Conservation (phyloP, 2,329 filamentous ascomycete species). For the Cladobotryum mycophilum region DNA sequence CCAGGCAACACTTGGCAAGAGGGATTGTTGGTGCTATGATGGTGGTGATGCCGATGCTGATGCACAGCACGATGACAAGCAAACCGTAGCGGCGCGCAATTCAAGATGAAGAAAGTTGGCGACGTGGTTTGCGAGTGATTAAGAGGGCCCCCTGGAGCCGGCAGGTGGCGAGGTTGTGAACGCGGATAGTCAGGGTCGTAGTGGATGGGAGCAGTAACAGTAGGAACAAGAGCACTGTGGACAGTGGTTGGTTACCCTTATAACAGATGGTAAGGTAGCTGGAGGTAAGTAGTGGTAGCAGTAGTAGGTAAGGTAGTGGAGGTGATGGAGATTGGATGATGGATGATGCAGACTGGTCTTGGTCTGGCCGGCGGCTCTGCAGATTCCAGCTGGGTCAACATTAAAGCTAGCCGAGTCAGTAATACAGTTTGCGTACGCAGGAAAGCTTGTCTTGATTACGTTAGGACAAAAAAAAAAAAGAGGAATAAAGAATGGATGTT, state of each 20-base stretch:
- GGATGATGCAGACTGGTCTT: not conserved
- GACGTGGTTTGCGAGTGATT: constrained; percentile 1
- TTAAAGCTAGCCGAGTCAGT: too few species aligned
- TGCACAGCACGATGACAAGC: too few species aligned
- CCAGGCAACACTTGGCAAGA: constrained; percentile 7
- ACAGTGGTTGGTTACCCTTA: not conserved
- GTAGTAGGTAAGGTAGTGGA: not conserved
- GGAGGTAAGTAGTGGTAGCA: not conserved
- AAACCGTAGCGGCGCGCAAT: not conserved
- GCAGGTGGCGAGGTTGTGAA: not conserved
- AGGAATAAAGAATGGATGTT: not conserved
- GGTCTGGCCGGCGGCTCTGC: too few species aligned
- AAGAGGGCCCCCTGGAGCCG: not conserved
- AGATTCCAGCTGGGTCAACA: too few species aligned
- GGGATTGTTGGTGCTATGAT: not conserved
- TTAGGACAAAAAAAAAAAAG: too few species aligned
- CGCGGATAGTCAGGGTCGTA: not conserved
- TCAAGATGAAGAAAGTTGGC: not conserved
- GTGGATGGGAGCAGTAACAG: constrained; percentile 5
- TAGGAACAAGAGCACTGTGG: not conserved
- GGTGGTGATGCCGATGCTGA: not conserved
- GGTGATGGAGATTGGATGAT: not conserved
- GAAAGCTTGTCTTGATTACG: too few species aligned
- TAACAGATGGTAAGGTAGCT: not conserved
- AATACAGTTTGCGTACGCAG: too few species aligned